These are phyloP conservation scores for Cladophialophora exuberans DNA, from an alignment of 2,329 filamentous ascomycete species.

Conservation along the genomic window DNA sequence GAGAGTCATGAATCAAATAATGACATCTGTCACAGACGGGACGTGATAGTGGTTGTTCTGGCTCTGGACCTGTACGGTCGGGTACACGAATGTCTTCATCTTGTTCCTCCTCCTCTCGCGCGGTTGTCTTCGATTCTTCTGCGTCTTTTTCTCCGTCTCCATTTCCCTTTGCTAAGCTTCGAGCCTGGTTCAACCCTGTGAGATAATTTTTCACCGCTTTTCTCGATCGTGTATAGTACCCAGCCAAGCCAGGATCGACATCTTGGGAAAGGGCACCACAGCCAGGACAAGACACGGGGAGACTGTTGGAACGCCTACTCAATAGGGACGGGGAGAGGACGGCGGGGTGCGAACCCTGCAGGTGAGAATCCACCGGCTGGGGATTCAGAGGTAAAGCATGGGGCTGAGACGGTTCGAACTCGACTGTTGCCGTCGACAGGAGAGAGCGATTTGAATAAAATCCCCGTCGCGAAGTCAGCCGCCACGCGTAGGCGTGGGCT, in stretches of 20 bases:
- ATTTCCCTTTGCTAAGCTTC: conserved; percentile 8
- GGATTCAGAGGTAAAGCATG: neutral
- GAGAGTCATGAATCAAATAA: conserved; percentile 73
- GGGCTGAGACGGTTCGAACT: neutral
- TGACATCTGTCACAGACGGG: conserved; percentile 90
- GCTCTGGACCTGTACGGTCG: conserved; percentile 9
- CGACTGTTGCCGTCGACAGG: neutral
- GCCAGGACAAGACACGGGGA: conserved; percentile 63
- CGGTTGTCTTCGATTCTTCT: neutral
- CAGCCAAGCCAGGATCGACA: conserved; percentile 57
- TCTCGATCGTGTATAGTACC: conserved; percentile 58
- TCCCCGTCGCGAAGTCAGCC: neutral
- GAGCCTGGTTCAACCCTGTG: conserved; percentile 5
- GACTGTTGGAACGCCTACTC: conserved; percentile 2
- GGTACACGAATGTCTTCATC: conserved; percentile 1
- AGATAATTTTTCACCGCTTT: conserved; percentile 49
- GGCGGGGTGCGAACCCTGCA: neutral
- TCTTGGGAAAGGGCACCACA: conserved; percentile 66
- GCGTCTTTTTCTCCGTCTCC: conserved; percentile 3
- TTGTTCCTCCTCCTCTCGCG: neutral
- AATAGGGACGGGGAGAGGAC: neutral
- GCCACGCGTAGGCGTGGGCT: neutral
- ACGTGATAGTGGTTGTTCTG: conserved; percentile 3
- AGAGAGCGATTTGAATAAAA: neutral
- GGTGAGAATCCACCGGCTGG: neutral